Percentiles rank a stretch among this genome's conserved stretches.
phyloP scores from a whole-genome alignment of 805 yeast species.

The Isabelozyma pseudorhagii region DNA sequence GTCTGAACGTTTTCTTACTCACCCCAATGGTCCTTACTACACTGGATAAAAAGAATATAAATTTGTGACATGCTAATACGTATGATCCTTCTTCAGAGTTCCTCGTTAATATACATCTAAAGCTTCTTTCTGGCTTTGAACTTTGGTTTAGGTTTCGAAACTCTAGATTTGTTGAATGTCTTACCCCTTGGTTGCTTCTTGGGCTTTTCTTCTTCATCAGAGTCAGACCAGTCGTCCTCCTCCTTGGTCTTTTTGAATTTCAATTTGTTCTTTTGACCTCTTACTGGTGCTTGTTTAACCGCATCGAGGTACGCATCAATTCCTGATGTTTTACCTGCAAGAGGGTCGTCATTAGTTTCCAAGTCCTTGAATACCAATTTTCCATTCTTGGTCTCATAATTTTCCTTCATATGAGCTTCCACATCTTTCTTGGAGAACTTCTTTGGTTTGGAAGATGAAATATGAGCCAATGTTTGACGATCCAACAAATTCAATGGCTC shows the following conservation, averaged over 20 bases:
- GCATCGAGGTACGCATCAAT: constrained; percentile 94
- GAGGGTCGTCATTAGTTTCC: constrained; percentile 42
- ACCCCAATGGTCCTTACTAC: too few species aligned
- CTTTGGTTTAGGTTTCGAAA: constrained; percentile 43
- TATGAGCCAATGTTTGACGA: constrained; percentile 77
- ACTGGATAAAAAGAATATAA: too few species aligned
- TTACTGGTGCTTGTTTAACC: constrained; percentile 85
- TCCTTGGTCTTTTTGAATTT: constrained; percentile 71
- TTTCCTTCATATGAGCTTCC: constrained; percentile 24
- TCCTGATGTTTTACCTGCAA: constrained; percentile 48
- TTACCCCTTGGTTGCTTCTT: constrained; percentile 10
- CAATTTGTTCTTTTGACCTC: constrained; percentile 90
- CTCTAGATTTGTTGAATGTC: constrained; percentile 16
- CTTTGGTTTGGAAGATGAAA: constrained; percentile 84
- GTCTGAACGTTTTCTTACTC: too few species aligned
- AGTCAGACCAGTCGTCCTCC: constrained; percentile 46
- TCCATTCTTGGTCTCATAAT: constrained; percentile 59
- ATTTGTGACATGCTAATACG: too few species aligned
- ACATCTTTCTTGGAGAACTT: constrained; percentile 46
- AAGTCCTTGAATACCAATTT: constrained; percentile 62
- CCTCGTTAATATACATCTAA: constrained; percentile 15
- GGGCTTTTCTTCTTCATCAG: constrained; percentile 32
- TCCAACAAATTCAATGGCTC: constrained; percentile 87
- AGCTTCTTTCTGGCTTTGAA: constrained; percentile 61
- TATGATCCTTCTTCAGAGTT: too few species aligned